These are phyloP conservation scores for Coniophora puteana DNA, from an alignment of 1,284 basidiomycete species.

Conservation along the genomic window DNA sequence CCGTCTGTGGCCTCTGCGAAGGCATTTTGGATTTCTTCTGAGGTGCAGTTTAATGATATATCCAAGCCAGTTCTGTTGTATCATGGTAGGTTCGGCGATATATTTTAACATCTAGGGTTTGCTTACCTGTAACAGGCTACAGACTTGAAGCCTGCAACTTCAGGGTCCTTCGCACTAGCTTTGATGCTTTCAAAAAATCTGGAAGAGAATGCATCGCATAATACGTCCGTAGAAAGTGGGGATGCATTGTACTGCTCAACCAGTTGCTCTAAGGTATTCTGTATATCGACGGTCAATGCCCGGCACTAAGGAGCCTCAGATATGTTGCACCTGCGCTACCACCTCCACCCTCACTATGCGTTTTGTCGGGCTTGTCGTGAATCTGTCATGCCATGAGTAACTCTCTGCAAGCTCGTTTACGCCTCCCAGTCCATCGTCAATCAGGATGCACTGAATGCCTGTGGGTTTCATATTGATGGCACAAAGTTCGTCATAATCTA, in stretches of 20 bases:
- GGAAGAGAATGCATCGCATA: constrained; percentile 32
- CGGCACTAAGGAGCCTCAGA: too few relatives aligned
- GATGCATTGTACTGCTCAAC: constrained; percentile 9
- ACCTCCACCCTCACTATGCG: constrained; percentile 65
- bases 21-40: constrained; percentile 25
- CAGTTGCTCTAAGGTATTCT: too few relatives aligned
- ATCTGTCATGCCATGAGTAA: constrained; percentile 58
- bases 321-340: constrained; percentile 61
- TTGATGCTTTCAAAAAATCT: constrained; percentile 31
- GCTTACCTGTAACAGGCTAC: constrained; percentile 57
- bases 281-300: too few relatives aligned
- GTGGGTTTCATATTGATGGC: constrained; percentile 45
- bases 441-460: constrained; percentile 58
- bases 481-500: constrained; percentile 57
- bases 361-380: constrained; percentile 47
- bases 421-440: constrained; percentile 66
- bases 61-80: constrained; percentile 54
- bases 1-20: constrained; percentile 26
- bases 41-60: constrained; percentile 28
- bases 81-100: background rate
- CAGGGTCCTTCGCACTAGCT: constrained; percentile 34
- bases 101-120: too few relatives aligned
- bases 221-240: constrained; percentile 16
- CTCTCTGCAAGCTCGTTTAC: constrained; percentile 44
- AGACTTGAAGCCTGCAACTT: constrained; percentile 72